Evolutionary conservation across 768 basidiomycete species (phyloP), one percentile per base, ranked within the genome.

Genomic region (Mycena galericulata): DNA sequence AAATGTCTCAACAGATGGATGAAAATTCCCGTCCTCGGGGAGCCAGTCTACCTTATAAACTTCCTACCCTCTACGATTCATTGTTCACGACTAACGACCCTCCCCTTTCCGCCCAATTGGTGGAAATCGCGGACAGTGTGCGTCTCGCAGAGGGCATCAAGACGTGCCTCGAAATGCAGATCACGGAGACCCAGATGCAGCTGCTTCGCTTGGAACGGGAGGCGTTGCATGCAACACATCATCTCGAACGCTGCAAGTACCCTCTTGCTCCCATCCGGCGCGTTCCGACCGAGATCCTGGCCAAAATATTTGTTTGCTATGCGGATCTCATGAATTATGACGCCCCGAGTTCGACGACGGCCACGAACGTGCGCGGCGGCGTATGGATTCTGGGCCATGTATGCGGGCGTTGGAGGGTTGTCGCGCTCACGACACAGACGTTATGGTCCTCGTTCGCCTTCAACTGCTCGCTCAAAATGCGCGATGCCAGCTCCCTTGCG

Each of bases 161-260:
- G 29, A 11, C 51, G 29, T 26, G 26, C 6, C 30, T 63, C 5
- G 43, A 45, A 20, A 2, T 46, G 24, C 64, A 51, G 45, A 36
- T 65, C 22, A 58, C 29, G 3, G 38, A 65, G 47, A 20, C 55
- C 1, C 46, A 49, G 47, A 41, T 65, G 64, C n/a, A 40, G 2
- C 64, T 65, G 34, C 20, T 58, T 11, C 64, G 64, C 14, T 29
- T 65, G n/a, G 64, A 65, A 24, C 64, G 56, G 14, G 64, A 65
- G 49, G 47, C 41, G 14, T 17, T 65, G 24, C 27, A 65, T 14
- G 56, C 40, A 26, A 9, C 56, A 27, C 64, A 49, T 17, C 64
- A 65, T 14, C 41, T 59, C 20, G 57, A 57, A 30, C 40, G 46
- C 15, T 65, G 56, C 26, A 47, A 51, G 8, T 9, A 32, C 12